phyloP scores from a whole-genome alignment of 1,139 yeast genomes.

The Diutina rugosa region DNA sequence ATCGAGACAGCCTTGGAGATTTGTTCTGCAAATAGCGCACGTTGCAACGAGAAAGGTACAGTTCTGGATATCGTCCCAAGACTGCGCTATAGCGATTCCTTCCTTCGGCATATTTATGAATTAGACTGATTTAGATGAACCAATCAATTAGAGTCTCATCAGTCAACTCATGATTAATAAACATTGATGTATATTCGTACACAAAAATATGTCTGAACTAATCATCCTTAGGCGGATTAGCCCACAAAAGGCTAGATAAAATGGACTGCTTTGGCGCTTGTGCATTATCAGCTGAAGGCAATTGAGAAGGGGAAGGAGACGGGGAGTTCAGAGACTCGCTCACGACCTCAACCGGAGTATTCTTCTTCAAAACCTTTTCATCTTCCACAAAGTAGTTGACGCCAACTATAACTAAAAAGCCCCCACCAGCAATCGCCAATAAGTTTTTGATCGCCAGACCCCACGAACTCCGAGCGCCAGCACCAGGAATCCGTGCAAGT shows the following conservation, averaged over 20 bases:
- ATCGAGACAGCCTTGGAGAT: slow-evolving; percentile 1
- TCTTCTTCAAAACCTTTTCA: neutral
- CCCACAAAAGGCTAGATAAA: neutral
- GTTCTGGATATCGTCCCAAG: too few species aligned
- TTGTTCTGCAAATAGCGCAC: neutral
- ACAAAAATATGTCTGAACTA: neutral
- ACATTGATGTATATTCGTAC: neutral
- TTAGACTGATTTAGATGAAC: slow-evolving; percentile 5
- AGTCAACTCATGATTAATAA: slow-evolving; percentile 3
- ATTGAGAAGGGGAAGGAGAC: neutral
- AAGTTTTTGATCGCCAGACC: slow-evolving; percentile 13
- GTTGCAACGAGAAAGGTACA: neutral
- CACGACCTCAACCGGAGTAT: neutral
- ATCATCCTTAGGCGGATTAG: neutral
- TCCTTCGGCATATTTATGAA: too few species aligned
- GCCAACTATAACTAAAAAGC: slow-evolving; percentile 17
- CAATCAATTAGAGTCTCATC: slow-evolving; percentile 16
- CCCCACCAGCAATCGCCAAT: slow-evolving; percentile 22
- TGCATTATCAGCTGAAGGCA: neutral
- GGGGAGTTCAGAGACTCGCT: neutral
- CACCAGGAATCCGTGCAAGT: neutral
- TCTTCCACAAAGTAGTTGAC: slow-evolving; percentile 12
- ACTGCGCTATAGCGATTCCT: too few species aligned
- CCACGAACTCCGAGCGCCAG: slow-evolving; percentile 5
- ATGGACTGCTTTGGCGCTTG: neutral